Base-by-base conservation (phyloP, 768 basidiomycete species). In the Russula olivacea region DNA sequence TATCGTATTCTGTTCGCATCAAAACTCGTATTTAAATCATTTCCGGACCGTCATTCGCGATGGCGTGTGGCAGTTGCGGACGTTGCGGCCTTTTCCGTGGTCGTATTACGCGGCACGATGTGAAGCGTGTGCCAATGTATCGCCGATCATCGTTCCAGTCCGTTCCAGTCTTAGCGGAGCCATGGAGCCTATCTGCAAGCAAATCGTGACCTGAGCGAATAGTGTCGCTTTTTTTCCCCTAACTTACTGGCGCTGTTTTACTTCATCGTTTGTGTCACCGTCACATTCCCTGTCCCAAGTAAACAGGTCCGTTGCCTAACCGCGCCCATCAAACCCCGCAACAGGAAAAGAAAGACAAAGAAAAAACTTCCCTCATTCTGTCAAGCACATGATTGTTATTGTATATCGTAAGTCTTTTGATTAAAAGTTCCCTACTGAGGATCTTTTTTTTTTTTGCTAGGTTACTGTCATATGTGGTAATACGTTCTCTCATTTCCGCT, bases 341-440 rank as follows among this genome's bases (percentile, higher is more conserved):
- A 23, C 51, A n/a, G 23, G 14, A 41, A 15, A 41, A 55, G 28
- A 52, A 8, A 52, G 32, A 14, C 14, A 41, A 14, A 54, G 5
- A 45, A 55, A 2, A 9, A 19, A 8, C 12, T 30, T 61, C 23
- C n/a, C 34, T 23, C 12, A 10, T 38, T 54, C 41, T 14, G n/a
- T 34, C 25, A 48, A 47, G 21, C 15, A 40, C 38, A 40, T 40
- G 38, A 40, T 40, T 17, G 38, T 15, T 40, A 15, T 40, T 40
- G 38, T 34, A 15, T 38, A 47, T 4, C 36, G 36, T 36, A 34
- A 36, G 34, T 36, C 5, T 23, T n/a, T 17, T 41, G 38, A 61
- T 56, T 55, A 50, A 56, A 17, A 36, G 36, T 61, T 56, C 51
- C 55, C 51, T 30, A 28, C 55, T 11, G 11, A 50, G 56, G 54